Percentiles rank a stretch among this genome's conserved stretches.
These are phyloP conservation scores for Macadamia tetraphylla DNA, from an alignment of 164 flowering plant species.

Conservation along the genomic window DNA sequence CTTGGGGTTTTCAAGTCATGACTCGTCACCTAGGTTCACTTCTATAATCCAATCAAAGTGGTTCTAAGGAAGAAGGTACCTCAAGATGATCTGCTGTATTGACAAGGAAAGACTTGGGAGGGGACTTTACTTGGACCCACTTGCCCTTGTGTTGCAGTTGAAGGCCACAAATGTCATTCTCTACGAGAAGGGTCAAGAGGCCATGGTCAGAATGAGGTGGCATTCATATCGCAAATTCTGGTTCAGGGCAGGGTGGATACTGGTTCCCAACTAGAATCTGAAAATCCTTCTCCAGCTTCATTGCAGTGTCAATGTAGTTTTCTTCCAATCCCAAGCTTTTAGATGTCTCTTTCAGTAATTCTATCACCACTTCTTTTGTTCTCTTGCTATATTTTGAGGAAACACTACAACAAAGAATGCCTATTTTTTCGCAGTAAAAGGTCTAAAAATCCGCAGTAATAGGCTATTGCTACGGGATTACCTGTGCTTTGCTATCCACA, in stretches of 20 bases:
- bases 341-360: constrained; percentile 40
- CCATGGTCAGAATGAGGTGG: constrained; percentile 70
- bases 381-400: constrained; percentile 30
- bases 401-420: not conserved
- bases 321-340: constrained; percentile 49
- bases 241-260: constrained; percentile 69
- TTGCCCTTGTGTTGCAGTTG: constrained; percentile 50
- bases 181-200: constrained; percentile 48
- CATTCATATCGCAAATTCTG: constrained; percentile 56
- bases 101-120: constrained; percentile 51
- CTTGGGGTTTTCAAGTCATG: no score
- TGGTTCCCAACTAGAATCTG: constrained; percentile 39
- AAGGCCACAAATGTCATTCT: constrained; percentile 54
- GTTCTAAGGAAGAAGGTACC: constrained; percentile 17
- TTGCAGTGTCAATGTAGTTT: constrained; percentile 24
- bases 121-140: constrained; percentile 52
- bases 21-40: no score
- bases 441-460: no score
- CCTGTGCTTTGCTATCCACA: no score
- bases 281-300: constrained; percentile 25
- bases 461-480: no score
- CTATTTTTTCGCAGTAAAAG: no score
- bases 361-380: constrained; percentile 23
- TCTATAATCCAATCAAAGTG: no score
- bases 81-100: constrained; percentile 59